phyloP scores from a whole-genome alignment of 345 rosid genomes.

The Salix dunnii region DNA sequence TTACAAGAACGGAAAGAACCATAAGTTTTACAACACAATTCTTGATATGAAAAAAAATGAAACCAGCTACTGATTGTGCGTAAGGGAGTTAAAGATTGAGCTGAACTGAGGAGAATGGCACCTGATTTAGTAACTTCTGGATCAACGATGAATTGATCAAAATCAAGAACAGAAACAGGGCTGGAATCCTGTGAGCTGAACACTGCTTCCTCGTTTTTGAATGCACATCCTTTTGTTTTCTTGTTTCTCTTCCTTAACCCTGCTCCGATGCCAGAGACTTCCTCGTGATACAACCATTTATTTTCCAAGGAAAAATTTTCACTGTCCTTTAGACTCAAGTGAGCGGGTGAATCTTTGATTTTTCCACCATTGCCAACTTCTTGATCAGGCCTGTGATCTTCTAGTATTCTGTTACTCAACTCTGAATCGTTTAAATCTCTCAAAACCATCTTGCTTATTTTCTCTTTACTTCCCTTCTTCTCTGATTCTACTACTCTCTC shows the following conservation, averaged over 20 bases:
- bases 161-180: slow-evolving; percentile 90
- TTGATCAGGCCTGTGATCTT: not conserved
- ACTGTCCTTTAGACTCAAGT: not conserved
- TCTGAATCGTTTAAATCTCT: slow-evolving; percentile 3
- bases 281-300: not conserved
- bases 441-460: slow-evolving; percentile 3
- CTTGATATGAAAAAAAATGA: not conserved
- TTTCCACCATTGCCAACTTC: not conserved
- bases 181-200: slow-evolving; percentile 62
- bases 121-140: slow-evolving; percentile 38
- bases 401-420: slow-evolving; percentile 4
- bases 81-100: not conserved
- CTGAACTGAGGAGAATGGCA: slow-evolving; percentile 15
- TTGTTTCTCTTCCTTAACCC: slow-evolving; percentile 26
- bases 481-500: slow-evolving; percentile 3
- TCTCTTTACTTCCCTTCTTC: slow-evolving; percentile 16
- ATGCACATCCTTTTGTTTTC: not conserved
- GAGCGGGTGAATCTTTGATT: not conserved
- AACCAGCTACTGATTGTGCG: not conserved
- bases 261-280: slow-evolving; percentile 9
- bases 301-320: not conserved
- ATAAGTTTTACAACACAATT: not conserved
- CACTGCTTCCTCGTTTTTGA: slow-evolving; percentile 34
- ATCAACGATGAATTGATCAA: slow-evolving; percentile 40
- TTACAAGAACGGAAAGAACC: not conserved